Base-by-base conservation (phyloP, 805 yeast genomes). In the Saccharomycopsis fermentans region DNA sequence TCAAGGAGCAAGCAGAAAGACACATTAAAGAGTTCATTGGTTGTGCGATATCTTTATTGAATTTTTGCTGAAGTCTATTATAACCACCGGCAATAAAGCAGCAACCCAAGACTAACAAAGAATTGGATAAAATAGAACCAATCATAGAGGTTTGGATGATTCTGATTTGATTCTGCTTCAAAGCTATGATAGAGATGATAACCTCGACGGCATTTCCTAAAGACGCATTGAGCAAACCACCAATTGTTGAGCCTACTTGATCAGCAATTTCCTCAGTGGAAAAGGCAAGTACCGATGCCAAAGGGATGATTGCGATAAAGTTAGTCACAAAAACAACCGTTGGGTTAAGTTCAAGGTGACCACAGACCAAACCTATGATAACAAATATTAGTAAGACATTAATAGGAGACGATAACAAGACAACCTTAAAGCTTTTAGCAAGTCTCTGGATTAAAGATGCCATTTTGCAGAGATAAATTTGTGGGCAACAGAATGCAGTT, bases 181-280 rank as follows among this genome's bases (percentile, higher is more conserved):
- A 77, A 1, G 99, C 99, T 65, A 94, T 90, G 29, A 94, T 76
- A 1, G 96, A 87, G 37, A 94, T 98, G 70, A 94, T 94, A 61
- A 94, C 82, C 74, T 94, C 99, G 24, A 94, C 97, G 1, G 98
- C 98, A 70, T 94, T 94, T 60, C 99, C 99, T 70, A 94, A 89
- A 9, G 98, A 91, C 2, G 99, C 99, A 73, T 94, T 94, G 67
- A 94, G 77, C 63, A 94, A 77, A 0, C 98, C 98, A 14, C 99
- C 98, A 26, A 92, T 64, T 9, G 97, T 91, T 67, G 90, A 87
- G 61, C 98, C 97, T 36, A 90, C 90, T 63, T 86, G 84, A 59
- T 82, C 87, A 50, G 96, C 82, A 58, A 94, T 77, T 67, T 90
- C 96, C 71, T 94, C 99, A 4, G 99, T 94, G 47, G 97, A 95